Evolutionary conservation across 176 grass and related monocot species (phyloP).

Genomic region (Aegilops umbellulata): DNA sequence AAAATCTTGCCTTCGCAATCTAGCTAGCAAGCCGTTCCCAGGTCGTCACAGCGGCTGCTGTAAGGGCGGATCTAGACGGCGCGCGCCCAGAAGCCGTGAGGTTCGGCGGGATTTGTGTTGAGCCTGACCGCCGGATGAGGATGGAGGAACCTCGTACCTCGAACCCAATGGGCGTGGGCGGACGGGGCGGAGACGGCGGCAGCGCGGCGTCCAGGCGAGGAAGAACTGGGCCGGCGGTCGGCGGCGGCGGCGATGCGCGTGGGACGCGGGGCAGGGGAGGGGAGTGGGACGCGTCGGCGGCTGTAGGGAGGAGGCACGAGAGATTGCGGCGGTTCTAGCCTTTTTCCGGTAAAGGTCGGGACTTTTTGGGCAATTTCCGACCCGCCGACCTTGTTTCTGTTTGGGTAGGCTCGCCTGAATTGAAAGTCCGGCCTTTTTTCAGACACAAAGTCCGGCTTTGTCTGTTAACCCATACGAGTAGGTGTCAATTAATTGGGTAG

Average conservation of each 20-base stretch:
- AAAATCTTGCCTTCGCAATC: background rate
- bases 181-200: background rate
- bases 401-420: no score
- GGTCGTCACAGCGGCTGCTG: no score
- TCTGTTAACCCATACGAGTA: no score
- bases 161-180: background rate
- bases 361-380: no score
- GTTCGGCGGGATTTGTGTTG: background rate
- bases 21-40: no score
- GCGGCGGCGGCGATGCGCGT: background rate
- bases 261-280: background rate
- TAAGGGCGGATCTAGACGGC: background rate
- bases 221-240: background rate
- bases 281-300: no score
- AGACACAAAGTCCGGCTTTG: no score
- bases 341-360: no score
- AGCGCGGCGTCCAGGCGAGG: no score
- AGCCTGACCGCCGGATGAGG: background rate
- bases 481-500: no score
- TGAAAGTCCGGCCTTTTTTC: no score
- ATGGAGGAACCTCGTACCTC: background rate
- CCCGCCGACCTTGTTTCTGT: no score
- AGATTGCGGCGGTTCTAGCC: background rate
- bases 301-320: background rate
- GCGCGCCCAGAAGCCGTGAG: background rate